These are phyloP conservation scores for Pyrenochaeta sp. DNA, from an alignment of 2,329 filamentous ascomycete genomes.

Conservation along the genomic window DNA sequence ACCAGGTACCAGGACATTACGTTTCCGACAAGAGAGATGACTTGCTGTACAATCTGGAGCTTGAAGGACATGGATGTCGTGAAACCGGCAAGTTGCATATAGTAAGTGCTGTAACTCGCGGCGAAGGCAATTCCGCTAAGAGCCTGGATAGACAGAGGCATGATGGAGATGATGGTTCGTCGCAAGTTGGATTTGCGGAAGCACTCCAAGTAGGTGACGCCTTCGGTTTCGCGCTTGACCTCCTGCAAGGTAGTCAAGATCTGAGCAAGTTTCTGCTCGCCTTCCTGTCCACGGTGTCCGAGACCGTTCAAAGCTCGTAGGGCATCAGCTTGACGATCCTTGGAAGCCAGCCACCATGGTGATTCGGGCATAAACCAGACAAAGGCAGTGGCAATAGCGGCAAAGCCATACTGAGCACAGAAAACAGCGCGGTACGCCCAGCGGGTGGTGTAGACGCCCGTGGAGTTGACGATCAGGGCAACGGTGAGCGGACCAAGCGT, in stretches of 20 bases:
- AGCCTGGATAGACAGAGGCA: constrained; percentile 53
- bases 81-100: constrained; percentile 53
- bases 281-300: constrained; percentile 22
- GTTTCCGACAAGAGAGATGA: constrained; percentile 65
- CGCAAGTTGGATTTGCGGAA: constrained; percentile 79
- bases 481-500: constrained; percentile 52
- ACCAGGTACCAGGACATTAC: constrained; percentile 81
- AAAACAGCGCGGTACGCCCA: constrained; percentile 56
- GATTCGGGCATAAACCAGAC: constrained; percentile 44
- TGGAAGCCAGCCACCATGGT: constrained; percentile 75
- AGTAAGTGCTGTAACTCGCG: constrained; percentile 51
- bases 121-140: constrained; percentile 33
- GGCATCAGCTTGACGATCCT: constrained; percentile 67
- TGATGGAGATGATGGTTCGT: constrained; percentile 72
- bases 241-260: constrained; percentile 45
- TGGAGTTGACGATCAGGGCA: constrained; percentile 36
- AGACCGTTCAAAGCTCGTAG: constrained; percentile 26
- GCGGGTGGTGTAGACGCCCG: constrained; percentile 44
- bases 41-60: constrained; percentile 60
- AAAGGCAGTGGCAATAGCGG: constrained; percentile 36
- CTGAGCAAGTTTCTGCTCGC: constrained; percentile 24
- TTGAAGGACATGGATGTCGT: constrained; percentile 45
- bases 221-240: constrained; percentile 52
- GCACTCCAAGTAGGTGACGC: constrained; percentile 78
- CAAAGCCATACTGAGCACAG: constrained; percentile 53